Base-by-base conservation (phyloP, 176 grass and related monocot genomes). In the Echinochloa phyllopogon region DNA sequence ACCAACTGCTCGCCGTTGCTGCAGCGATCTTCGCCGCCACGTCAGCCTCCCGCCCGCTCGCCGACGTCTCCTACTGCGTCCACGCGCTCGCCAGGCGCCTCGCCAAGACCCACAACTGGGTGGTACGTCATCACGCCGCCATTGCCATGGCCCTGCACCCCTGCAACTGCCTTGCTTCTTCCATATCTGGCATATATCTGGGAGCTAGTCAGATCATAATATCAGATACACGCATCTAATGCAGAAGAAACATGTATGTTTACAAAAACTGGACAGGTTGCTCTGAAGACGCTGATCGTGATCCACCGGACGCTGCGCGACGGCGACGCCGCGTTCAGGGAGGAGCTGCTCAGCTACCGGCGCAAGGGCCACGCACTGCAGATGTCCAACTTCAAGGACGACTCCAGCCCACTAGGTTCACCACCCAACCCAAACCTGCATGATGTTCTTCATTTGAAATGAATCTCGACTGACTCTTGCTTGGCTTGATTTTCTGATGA, bases 21-120 rank as follows among this genome's bases (percentile, higher is more conserved):
- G 66, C 88, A 98, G 96, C 78, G 77, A 98, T 95, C 87, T 83
- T 95, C 50, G 40, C 82, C 50, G 91, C 93, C 37, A 92, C 90
- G 65, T 83, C 93, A 2, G 42, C 73, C 4, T 72, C 57, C 79
- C 80, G 87, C n/a, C 89, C 96, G 58, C 93, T 92, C 64, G 61
- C 80, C 37, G 96, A 98, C 70, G 88, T 98, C 63, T 90, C 93
- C 69, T 93, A 95, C 80, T 94, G 91, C 84, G 94, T 94, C 45
- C 90, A 92, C 69, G 91, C 89, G 5, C 91, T 98, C 15, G 78
- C 83, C 43, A 92, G 83, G 87, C 92, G 91, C 44, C 88, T 98
- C 44, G 85, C 91, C 72, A 98, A 98, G 89, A 98, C 96, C n/a
- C 81, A 23, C 36, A 95, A 94, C 85, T 98, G 96, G 95, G 94